phyloP scores from a whole-genome alignment of 1,284 basidiomycete genomes.

The Moesziomyces aphidis region DNA sequence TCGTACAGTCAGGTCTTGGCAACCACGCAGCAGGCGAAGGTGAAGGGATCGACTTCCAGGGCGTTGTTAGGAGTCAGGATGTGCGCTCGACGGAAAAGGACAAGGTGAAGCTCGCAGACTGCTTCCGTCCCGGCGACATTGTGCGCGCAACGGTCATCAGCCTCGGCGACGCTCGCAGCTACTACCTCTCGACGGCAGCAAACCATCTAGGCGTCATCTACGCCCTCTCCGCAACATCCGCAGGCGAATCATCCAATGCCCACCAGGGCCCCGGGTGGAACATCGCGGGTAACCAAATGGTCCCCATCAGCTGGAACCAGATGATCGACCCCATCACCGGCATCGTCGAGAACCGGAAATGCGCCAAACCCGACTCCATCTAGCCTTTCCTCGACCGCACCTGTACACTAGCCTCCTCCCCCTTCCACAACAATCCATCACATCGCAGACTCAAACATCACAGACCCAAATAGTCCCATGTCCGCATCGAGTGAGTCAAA shows the following conservation, averaged over 20 bases:
- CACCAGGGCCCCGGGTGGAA: constrained; percentile 36
- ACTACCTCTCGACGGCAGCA: constrained; percentile 92
- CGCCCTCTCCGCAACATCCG: constrained; percentile 35
- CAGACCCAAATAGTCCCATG: too few relatives aligned
- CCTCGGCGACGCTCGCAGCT: constrained; percentile 71
- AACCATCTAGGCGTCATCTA: constrained; percentile 86
- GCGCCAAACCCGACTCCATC: constrained; percentile 78
- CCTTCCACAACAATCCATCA: neutral
- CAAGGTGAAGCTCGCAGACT: constrained; percentile 90
- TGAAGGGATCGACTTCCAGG: constrained; percentile 76
- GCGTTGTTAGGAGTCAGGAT: constrained; percentile 90
- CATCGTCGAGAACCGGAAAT: constrained; percentile 83
- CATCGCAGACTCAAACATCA: neutral
- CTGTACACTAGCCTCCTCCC: neutral
- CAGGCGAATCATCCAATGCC: neutral
- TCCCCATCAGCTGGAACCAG: constrained; percentile 82
- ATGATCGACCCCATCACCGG: constrained; percentile 90
- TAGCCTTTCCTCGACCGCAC: constrained; percentile 5
- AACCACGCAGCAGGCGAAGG: constrained; percentile 66
- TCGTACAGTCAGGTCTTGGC: constrained; percentile 44
- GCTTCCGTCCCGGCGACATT: constrained; percentile 95
- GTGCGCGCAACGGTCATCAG: constrained; percentile 83
- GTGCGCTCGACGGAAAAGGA: constrained; percentile 84
- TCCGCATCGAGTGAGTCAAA: too few relatives aligned
- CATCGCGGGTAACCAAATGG: constrained; percentile 38